phyloP scores from a whole-genome alignment of 768 basidiomycete species.

The Austroboletus eburneus region DNA sequence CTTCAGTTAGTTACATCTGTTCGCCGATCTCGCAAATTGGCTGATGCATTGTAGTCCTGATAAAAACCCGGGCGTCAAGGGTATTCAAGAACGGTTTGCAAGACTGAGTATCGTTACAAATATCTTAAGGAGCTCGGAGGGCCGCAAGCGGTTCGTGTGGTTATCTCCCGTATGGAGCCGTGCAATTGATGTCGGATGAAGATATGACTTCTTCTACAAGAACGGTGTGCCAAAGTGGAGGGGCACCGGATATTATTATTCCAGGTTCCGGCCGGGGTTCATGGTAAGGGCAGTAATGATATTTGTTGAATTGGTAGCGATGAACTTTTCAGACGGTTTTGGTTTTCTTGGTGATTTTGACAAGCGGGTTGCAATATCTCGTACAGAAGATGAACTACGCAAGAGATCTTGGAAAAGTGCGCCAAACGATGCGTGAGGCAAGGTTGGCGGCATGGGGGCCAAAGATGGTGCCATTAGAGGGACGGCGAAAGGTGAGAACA shows the following conservation, averaged over 20 bases:
- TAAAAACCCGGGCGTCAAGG: conserved; percentile 86
- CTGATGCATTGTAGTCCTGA: conserved; percentile 62
- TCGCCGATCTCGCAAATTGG: neutral
- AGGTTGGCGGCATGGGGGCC: conserved; percentile 77
- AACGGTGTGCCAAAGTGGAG: conserved; percentile 97
- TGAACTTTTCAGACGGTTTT: conserved; percentile 57
- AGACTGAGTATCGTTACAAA: conserved; percentile 80
- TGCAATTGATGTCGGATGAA: conserved; percentile 26
- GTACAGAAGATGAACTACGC: conserved; percentile 76
- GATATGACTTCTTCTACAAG: conserved; percentile 94
- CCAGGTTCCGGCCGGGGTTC: conserved; percentile 92
- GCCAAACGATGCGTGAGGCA: conserved; percentile 57
- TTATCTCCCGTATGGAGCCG: neutral
- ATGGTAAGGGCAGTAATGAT: conserved; percentile 45
- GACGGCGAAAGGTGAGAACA: conserved; percentile 59
- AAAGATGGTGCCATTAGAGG: conserved; percentile 58
- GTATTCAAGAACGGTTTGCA: conserved; percentile 86
- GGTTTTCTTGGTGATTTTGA: conserved; percentile 69
- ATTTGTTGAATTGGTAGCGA: conserved; percentile 1
- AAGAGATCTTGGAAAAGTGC: conserved; percentile 67
- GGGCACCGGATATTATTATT: conserved; percentile 95
- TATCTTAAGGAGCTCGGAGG: conserved; percentile 74
- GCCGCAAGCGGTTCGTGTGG: conserved; percentile 64
- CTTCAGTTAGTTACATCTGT: conserved; percentile 66
- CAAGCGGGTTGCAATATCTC: conserved; percentile 78